A percentile compares a stretch with the other conserved stretches of the same genome.
These are phyloP conservation scores for Penicillium hesseltinei DNA, from an alignment of 2,329 filamentous ascomycete genomes.

Conservation along the genomic window DNA sequence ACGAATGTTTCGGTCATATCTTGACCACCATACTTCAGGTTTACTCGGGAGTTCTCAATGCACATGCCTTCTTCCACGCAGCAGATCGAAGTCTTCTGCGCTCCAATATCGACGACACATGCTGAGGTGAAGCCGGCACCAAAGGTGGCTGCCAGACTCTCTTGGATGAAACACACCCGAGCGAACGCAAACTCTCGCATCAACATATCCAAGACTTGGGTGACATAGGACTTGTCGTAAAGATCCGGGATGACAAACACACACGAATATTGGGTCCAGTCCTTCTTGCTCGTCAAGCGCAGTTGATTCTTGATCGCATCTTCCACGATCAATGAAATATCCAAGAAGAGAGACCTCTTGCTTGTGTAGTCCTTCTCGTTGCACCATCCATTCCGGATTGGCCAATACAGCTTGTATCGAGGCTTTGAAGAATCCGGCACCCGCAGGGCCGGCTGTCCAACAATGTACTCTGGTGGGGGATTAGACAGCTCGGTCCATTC, in stretches of 20 bases:
- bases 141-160: constrained; percentile 91
- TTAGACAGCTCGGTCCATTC: constrained; percentile 85
- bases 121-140: constrained; percentile 91
- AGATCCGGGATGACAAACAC: constrained; percentile 97
- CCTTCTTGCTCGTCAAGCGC: constrained; percentile 70
- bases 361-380: constrained; percentile 86
- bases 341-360: constrained; percentile 76
- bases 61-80: constrained; percentile 97
- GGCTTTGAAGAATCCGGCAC: constrained; percentile 87
- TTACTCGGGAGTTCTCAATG: constrained; percentile 90
- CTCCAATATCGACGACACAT: constrained; percentile 93
- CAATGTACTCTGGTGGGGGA: constrained; percentile 72
- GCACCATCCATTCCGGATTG: constrained; percentile 78
- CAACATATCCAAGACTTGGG: constrained; percentile 76
- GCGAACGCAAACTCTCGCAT: constrained; percentile 88
- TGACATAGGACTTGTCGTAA: constrained; percentile 92
- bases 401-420: constrained; percentile 91
- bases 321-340: constrained; percentile 83
- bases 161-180: constrained; percentile 89
- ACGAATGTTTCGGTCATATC: constrained; percentile 94
- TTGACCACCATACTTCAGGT: constrained; percentile 87
- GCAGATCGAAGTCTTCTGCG: constrained; percentile 94
- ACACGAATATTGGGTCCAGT: constrained; percentile 88
- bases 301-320: constrained; percentile 84
- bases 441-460: constrained; percentile 76